Base-by-base conservation (phyloP, 805 yeast genomes). In the Candida palmyrensis region DNA sequence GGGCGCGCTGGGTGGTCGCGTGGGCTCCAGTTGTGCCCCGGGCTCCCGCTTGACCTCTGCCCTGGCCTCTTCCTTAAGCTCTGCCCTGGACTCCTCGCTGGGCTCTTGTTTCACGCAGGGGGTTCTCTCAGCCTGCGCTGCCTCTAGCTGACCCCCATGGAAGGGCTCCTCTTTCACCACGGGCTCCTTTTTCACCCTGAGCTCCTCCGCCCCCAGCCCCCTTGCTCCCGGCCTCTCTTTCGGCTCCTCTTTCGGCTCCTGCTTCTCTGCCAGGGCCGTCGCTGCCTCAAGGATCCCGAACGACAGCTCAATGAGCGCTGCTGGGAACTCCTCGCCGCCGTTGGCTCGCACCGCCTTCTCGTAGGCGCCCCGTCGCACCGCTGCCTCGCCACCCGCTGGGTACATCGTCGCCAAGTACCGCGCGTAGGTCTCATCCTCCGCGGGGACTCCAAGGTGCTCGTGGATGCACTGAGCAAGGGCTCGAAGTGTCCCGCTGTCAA, bases 311-410 rank as follows among this genome's bases (percentile, higher is more conserved):
- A 59, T 39, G 35, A 66, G 64, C 25, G 46, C 51, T 8, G 26
- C 35, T 2, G 71, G 68, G 33, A 66, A 65, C 15, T 56, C 66
- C 8, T 53, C 61, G 4, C 70, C 71, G 1, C 72, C 71, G 41
- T 64, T 64, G n/a, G 48, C 51, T 14, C 40, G 34, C 12, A 65
- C 42, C 6, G 48, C 38, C 20, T 31, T 29, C 17, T 46, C 32
- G 37, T 43, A 47, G 3, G 30, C 12, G 18, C 24, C n/a, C n/a
- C n/a, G n/a, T n/a, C n/a, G n/a, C n/a, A n/a, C n/a, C n/a, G n/a
- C n/a, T n/a, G n/a, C n/a, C n/a, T 35, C 15, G n/a, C 30, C 15
- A 14, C 29, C 26, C 13, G 23, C 25, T 3, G 45, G 40, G 39
- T 52, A 55, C 20, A 62, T 36, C 28, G 44, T 48, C 16, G 36